Evolutionary conservation across 1,284 basidiomycete genomes (phyloP).

Genomic region (Mycena sp.): DNA sequence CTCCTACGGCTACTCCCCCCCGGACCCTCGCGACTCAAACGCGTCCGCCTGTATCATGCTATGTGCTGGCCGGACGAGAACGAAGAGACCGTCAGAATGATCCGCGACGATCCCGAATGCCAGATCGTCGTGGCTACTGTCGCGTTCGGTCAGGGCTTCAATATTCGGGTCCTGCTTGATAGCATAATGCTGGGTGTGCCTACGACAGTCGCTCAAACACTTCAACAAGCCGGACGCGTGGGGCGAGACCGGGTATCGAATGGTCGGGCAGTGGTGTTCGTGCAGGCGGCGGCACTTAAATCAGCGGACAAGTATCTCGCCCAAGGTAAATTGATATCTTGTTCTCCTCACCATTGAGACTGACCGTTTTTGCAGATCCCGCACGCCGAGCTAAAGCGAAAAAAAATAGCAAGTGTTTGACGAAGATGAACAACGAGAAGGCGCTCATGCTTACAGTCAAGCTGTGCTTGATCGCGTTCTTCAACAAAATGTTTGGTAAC

Average conservation of each 20-base stretch:
- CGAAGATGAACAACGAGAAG: too few species aligned
- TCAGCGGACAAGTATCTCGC: not conserved
- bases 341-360: too few species aligned
- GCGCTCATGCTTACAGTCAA: too few species aligned
- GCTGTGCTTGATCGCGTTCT: too few species aligned
- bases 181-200: slow-evolving; percentile 1
- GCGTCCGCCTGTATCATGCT: slow-evolving; percentile 8
- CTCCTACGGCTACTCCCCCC: slow-evolving; percentile 11
- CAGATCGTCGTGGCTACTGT: slow-evolving; percentile 10
- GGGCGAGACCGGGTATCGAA: not conserved
- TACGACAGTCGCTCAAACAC: not conserved
- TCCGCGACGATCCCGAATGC: not conserved
- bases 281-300: not conserved
- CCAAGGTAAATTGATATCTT: too few species aligned
- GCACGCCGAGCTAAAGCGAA: too few species aligned
- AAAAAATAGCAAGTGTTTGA: too few species aligned
- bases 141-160: slow-evolving; percentile 4
- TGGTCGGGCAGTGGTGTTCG: not conserved
- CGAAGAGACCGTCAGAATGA: slow-evolving; percentile 4
- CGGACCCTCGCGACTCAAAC: not conserved
- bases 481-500: too few species aligned
- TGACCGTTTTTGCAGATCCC: too few species aligned
- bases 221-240: slow-evolving; percentile 7
- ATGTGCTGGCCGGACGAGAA: slow-evolving; percentile 10
- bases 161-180: not conserved